Evolutionary conservation across 495 filamentous ascomycete species (phyloP), one percentile per base, ranked within the genome.

Genomic region (Paragyromitra xinjiangensis): DNA sequence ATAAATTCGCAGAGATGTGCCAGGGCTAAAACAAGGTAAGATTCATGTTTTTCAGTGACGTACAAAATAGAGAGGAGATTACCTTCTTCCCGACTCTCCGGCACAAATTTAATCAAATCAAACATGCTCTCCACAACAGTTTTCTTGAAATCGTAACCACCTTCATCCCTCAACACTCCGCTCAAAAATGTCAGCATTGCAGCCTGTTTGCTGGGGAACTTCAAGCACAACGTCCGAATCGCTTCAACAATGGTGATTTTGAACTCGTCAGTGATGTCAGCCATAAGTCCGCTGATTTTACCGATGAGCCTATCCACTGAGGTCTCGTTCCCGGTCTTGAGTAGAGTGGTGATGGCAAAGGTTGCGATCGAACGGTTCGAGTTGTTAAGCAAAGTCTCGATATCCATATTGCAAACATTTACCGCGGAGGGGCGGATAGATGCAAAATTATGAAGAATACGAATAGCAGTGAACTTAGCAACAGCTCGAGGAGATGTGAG

Each of bases 211-310:
- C 89, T 94, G 11, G 94, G 95, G 85, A 99, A 99, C 84, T 99
- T 99, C 79, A 99, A 86, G 83, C 95, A 98, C 26, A 99, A 85
- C 6, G 95, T 98, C 51, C 96, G 91, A 80, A 98, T 97, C 48
- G 95, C 96, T 85, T 98, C 95, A 45, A 99, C 95, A 82, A 99
- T 97, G 45, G 96, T 98, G 82, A 99, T 96, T 86, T 98, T 98
- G 87, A 99, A 99, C 84, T 98, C 95, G 83, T 99, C 94, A 6
- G 94, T 97, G 79, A 97, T 97, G 84, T 98, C 94, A 12, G 93
- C 92, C 94, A 98, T 98, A 86, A 98, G 97, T 50, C 92, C 92
- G 16, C 93, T 93, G 71, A 97, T 98, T 83, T 98, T 95, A 87
- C 98, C 98, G 93, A 99, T 97, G 69, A 99, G 85, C 71, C 96